Evolutionary conservation across 1,284 basidiomycete species (phyloP).

Genomic region (Cystobasidiaceae sp.): DNA sequence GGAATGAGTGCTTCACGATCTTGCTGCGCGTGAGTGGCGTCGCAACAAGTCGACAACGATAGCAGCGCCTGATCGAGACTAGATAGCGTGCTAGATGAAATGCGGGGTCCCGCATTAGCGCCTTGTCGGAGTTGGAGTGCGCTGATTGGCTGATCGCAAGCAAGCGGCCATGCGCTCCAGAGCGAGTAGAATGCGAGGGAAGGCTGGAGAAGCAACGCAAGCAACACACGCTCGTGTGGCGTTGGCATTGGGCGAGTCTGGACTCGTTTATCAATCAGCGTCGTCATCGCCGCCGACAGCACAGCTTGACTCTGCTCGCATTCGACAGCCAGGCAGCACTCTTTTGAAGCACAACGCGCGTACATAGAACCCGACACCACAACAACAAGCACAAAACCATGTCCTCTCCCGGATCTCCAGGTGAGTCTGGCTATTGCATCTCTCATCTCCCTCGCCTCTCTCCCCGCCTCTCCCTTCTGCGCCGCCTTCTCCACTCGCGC

Average conservation of each 20-base stretch:
- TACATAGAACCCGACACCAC: neutral
- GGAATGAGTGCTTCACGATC: no score
- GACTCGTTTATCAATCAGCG: no score
- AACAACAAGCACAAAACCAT: neutral
- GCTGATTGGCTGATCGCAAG: neutral
- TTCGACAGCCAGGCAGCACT: neutral
- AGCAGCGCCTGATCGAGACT: no score
- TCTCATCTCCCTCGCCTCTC: no score
- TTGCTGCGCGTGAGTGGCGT: no score
- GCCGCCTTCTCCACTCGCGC: neutral
- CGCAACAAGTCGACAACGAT: no score
- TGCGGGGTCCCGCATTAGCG: no score
- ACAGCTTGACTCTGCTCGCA: neutral
- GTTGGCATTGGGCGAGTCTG: no score
- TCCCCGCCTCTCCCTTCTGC: neutral
- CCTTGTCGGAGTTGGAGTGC: neutral
- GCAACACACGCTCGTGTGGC: no score
- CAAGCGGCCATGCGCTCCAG: neutral
- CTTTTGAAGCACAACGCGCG: neutral
- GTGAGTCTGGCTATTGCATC: no score
- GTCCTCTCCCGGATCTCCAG: conserved; percentile 16
- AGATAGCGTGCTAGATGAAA: no score
- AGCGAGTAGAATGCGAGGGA: neutral
- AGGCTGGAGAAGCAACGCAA: neutral
- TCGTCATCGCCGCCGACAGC: no score